phyloP scores from a whole-genome alignment of 2,329 filamentous ascomycete genomes.

The Fusarium citri region DNA sequence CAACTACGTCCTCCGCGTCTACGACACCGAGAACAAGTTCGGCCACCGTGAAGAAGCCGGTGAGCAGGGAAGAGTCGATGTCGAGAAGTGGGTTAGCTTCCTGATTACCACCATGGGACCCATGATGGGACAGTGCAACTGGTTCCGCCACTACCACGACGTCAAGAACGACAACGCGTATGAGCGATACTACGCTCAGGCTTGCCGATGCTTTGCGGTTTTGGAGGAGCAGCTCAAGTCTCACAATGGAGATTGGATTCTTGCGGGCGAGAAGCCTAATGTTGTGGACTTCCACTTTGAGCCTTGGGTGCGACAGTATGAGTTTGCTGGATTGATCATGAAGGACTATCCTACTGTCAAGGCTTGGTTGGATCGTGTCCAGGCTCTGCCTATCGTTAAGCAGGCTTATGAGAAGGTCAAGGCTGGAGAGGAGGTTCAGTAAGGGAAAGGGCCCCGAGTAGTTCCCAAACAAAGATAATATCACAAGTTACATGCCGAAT shows the following conservation, averaged over 20 bases:
- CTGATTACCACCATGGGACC: slow-evolving; percentile 13
- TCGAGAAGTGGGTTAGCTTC: slow-evolving; percentile 27
- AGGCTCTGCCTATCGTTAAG: slow-evolving; percentile 3
- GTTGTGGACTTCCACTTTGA: slow-evolving; percentile 30
- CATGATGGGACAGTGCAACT: slow-evolving; percentile 23
- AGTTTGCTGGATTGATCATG: slow-evolving; percentile 6
- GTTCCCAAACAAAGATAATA: not conserved
- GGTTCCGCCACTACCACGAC: slow-evolving; percentile 19
- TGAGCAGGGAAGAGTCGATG: slow-evolving; percentile 15
- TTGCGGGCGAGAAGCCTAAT: slow-evolving; percentile 8
- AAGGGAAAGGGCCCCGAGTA: not conserved
- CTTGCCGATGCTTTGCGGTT: slow-evolving; percentile 9
- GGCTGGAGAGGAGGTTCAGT: slow-evolving; percentile 12
- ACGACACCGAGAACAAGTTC: slow-evolving; percentile 33
- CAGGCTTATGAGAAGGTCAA: slow-evolving; percentile 22
- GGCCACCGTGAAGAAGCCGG: slow-evolving; percentile 6
- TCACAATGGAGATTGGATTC: slow-evolving; percentile 13
- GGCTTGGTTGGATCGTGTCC: slow-evolving; percentile 14
- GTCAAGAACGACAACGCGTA: slow-evolving; percentile 23
- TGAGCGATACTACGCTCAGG: slow-evolving; percentile 13
- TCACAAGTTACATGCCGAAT: not conserved
- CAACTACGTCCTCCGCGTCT: slow-evolving; percentile 37
- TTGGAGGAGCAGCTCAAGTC: slow-evolving; percentile 20
- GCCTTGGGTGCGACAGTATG: slow-evolving; percentile 17
- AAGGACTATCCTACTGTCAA: slow-evolving; percentile 6